Evolutionary conservation across 2,329 filamentous ascomycete species (phyloP).

Genomic region (Hysterium pulicare): DNA sequence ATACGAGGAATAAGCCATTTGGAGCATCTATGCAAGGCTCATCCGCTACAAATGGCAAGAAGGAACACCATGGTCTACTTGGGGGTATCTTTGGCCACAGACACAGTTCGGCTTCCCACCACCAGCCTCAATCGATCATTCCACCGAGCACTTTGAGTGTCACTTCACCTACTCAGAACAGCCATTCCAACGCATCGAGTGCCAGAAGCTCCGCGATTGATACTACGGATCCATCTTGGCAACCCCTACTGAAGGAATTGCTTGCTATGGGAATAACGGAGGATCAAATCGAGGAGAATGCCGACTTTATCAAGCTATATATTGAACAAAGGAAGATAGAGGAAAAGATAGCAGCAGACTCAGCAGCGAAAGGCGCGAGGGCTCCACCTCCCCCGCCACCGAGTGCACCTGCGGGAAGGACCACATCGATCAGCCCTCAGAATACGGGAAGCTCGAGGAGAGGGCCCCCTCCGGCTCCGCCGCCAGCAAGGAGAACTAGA

Average conservation of each 20-base stretch:
- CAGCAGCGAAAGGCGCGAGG: conserved; percentile 48
- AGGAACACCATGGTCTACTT: conserved; percentile 45
- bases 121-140: conserved; percentile 49
- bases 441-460: conserved; percentile 58
- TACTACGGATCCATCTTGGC: conserved; percentile 59
- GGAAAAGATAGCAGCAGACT: conserved; percentile 43
- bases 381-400: conserved; percentile 57
- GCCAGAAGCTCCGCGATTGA: conserved; percentile 51
- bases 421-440: conserved; percentile 55
- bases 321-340: conserved; percentile 61
- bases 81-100: conserved; percentile 52
- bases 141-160: conserved; percentile 43
- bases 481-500: conserved; percentile 47
- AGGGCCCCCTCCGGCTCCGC: conserved; percentile 60
- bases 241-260: conserved; percentile 59
- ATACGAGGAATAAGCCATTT: conserved; percentile 76
- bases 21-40: conserved; percentile 35
- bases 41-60: conserved; percentile 25
- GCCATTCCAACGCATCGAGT: conserved; percentile 29
- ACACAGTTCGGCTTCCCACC: conserved; percentile 42
- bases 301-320: conserved; percentile 66
- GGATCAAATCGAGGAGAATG: conserved; percentile 64
- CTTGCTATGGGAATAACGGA: conserved; percentile 64
- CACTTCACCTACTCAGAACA: conserved; percentile 35
- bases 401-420: conserved; percentile 37